Base-by-base conservation (phyloP, 1,284 basidiomycete species). In the Microbotryum intermedium region DNA sequence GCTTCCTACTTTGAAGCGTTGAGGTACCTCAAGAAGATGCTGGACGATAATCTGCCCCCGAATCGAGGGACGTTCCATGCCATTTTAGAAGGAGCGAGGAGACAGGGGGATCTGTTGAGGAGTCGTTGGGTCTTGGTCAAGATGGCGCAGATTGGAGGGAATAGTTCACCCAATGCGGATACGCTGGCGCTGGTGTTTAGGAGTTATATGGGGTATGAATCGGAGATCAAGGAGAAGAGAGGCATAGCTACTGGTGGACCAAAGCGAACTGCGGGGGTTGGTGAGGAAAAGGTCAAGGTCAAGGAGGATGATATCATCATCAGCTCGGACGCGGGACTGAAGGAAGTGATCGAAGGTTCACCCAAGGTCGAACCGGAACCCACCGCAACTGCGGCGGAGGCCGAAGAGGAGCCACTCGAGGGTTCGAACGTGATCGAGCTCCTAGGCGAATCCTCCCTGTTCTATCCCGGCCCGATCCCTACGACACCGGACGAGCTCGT, bases 121-220 rank as follows among this genome's bases (percentile, higher is more conserved):
- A 84, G 86, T 9, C 79, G 93, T 61, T 97, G 92, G 93, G 86
- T 97, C 59, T 77, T 98, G 57, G 88, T 87, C 0, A 90, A 97
- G 77, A 84, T 91, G 76, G 69, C 54, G 57, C 67, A 59, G 57
- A 61, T 53, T 53, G 70, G 53, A 60, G 70, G 61, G 58, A 65
- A 65, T 6, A 56, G 57, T 61, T 47, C 73, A 46, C 80, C 91
- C 16, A 81, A 88, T 65, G 84, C 87, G 58, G 82, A 85, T 68
- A 80, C 87, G 28, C 83, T 97, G 82, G 80, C 82, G 66, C 85
- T 89, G 69, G 76, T 97, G 9, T 91, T 97, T 74, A 86, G 91
- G 75, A 81, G 89, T 1, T 97, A 97, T 75, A 85, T 90, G 0
- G 76, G 85, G 1, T 94, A 89, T 76, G 79, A 77, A 50, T 84